Evolutionary conservation across 2,329 filamentous ascomycete genomes (phyloP).

Genomic region (Fusarium aywerte): DNA sequence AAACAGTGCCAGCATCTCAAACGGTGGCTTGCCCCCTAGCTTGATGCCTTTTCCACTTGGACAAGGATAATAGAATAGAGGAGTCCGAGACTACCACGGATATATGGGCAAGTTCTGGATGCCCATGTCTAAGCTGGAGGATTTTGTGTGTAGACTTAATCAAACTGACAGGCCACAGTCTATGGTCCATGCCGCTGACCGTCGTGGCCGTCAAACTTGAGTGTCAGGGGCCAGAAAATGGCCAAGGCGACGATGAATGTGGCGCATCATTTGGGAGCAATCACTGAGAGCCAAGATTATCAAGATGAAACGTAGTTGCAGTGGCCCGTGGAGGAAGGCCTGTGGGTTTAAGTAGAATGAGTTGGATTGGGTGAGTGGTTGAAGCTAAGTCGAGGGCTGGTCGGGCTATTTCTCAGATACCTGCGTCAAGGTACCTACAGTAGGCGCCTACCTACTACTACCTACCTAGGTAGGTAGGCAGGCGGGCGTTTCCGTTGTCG

Average conservation of each 20-base stretch:
- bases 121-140: not conserved
- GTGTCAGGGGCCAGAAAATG: slow-evolving; percentile 5
- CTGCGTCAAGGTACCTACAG: slow-evolving; percentile 27
- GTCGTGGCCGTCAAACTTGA: slow-evolving; percentile 16
- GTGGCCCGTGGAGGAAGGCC: not conserved
- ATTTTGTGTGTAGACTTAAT: slow-evolving; percentile 12
- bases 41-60: slow-evolving; percentile 24
- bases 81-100: not conserved
- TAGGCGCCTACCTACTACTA: slow-evolving; percentile 10
- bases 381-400: not conserved
- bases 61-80: not conserved
- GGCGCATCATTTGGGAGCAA: slow-evolving; percentile 26
- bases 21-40: slow-evolving; percentile 39
- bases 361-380: slow-evolving; percentile 9
- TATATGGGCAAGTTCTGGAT: not conserved
- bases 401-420: slow-evolving; percentile 23
- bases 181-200: slow-evolving; percentile 4
- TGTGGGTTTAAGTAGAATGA: slow-evolving; percentile 10
- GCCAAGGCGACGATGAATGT: slow-evolving; percentile 19
- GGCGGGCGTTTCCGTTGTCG: slow-evolving; percentile 25
- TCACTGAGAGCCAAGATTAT: slow-evolving; percentile 29
- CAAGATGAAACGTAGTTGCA: slow-evolving; percentile 33
- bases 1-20: slow-evolving; percentile 33
- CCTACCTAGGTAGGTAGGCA: too few relatives aligned
- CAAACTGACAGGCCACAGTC: slow-evolving; percentile 15